Percentiles rank a stretch among this genome's conserved stretches.
phyloP scores from a whole-genome alignment of 306 rosid genomes.

The Senna siamea region DNA sequence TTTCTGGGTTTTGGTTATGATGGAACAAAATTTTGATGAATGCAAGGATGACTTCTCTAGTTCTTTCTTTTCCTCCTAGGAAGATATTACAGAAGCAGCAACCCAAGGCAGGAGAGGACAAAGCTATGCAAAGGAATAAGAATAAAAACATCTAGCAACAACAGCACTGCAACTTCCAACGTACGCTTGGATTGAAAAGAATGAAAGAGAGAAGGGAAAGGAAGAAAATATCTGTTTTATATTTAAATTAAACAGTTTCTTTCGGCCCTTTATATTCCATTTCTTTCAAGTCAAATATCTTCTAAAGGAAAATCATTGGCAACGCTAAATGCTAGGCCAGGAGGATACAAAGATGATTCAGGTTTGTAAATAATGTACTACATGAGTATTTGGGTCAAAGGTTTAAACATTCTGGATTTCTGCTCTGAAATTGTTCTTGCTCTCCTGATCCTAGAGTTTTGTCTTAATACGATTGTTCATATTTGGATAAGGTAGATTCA shows the following conservation, averaged over 20 bases:
- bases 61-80: background rate
- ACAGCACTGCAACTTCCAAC: no score
- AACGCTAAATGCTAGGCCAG: background rate
- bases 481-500: background rate
- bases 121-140: background rate
- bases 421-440: background rate
- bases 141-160: background rate
- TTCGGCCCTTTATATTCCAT: background rate
- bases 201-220: background rate
- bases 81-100: background rate
- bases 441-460: background rate
- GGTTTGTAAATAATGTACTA: background rate
- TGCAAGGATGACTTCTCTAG: background rate
- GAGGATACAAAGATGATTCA: background rate
- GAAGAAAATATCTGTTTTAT: background rate
- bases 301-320: background rate
- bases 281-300: no score
- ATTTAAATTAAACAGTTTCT: background rate
- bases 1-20: background rate
- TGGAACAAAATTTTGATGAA: no score
- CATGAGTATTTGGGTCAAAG: no score
- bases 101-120: background rate
- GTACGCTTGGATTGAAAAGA: background rate
- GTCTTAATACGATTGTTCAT: no score
- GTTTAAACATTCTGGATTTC: no score